Evolutionary conservation across 2,329 filamentous ascomycete genomes (phyloP), one percentile per base, ranked within the genome.

Genomic region (Ambrosiella cleistominuta): DNA sequence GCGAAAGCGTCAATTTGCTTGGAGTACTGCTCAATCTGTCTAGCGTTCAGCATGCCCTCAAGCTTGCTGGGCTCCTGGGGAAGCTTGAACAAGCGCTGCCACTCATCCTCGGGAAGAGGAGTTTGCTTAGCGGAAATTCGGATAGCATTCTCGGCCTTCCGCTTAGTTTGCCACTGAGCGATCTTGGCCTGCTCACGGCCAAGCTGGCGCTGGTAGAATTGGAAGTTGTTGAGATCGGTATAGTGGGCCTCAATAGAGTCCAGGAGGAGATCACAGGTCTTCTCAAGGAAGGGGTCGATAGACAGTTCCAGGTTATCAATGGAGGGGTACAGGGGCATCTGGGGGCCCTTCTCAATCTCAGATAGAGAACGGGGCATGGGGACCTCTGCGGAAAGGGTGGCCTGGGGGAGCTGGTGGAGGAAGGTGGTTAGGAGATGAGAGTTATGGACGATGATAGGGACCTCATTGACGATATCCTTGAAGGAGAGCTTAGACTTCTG

Each of bases 201-300:
- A 60, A 97, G 79, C 68, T 94, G 89, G 67, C 93, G 82, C 75
- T 96, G 89, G 77, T 96, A 96, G 79, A 80, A 82, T 72, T 96
- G 90, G 76, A 94, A 93, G 80, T 98, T 98, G 82, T 97, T 97
- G 70, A 95, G 85, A 73, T 98, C 93, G 61, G 90, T 95, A 75
- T 97, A 93, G 77, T 98, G 93, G 58, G 86, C 85, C 77, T 98
- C 93, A 70, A 98, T 95, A 76, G 86, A 89, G 68, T 98, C 93
- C 62, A 97, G 82, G 59, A 98, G 81, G 64, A 96, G 81, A 69
- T 98, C 91, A 74, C 89, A 95, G 56, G 91, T 95, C 81, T 96
- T 95, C 79, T 97, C 91, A 53, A 98, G 82, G 78, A 94, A 95
- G 38, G 93, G 93, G 70, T 98, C 93, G 71, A 97, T 94, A 63